A percentile compares a stretch with the other conserved stretches of the same genome.
These are phyloP conservation scores for Haberlea rhodopensis DNA, from an alignment of 257 asterid genomes.

Conservation along the genomic window DNA sequence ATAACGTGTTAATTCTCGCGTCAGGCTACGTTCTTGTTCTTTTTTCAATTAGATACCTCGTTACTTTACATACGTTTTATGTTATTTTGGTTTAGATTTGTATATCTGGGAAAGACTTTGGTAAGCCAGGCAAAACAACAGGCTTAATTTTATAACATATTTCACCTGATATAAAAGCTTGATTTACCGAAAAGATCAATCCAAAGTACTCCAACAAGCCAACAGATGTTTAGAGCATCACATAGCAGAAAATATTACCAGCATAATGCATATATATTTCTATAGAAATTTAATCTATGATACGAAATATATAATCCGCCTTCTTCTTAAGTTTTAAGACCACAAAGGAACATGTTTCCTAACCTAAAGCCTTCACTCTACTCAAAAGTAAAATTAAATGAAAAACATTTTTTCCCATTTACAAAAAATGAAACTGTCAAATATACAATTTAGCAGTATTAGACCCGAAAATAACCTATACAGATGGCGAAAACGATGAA, in stretches of 20 bases:
- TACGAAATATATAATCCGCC: slow-evolving; percentile 28
- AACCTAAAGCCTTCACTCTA: slow-evolving; percentile 24
- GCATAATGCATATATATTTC: slow-evolving; percentile 10
- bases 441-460: slow-evolving; percentile 31
- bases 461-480: slow-evolving; percentile 24
- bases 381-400: slow-evolving; percentile 22
- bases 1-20: too few relatives aligned
- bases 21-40: too few relatives aligned
- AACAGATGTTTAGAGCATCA: too few relatives aligned
- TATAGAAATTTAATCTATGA: background rate
- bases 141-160: too few relatives aligned
- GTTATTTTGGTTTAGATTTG: too few relatives aligned
- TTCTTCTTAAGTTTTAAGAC: slow-evolving; percentile 22
- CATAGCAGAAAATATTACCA: background rate
- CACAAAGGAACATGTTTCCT: slow-evolving; percentile 14
- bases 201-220: too few relatives aligned
- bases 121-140: too few relatives aligned
- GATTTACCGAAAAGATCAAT: too few relatives aligned
- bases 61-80: too few relatives aligned
- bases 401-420: slow-evolving; percentile 1
- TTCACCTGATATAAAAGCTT: too few relatives aligned
- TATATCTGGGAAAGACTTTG: too few relatives aligned
- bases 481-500: slow-evolving; percentile 13
- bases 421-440: slow-evolving; percentile 23
- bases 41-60: too few relatives aligned